Conservation (phyloP, 2,329 filamentous ascomycete species). For the Penicillium sp. region DNA sequence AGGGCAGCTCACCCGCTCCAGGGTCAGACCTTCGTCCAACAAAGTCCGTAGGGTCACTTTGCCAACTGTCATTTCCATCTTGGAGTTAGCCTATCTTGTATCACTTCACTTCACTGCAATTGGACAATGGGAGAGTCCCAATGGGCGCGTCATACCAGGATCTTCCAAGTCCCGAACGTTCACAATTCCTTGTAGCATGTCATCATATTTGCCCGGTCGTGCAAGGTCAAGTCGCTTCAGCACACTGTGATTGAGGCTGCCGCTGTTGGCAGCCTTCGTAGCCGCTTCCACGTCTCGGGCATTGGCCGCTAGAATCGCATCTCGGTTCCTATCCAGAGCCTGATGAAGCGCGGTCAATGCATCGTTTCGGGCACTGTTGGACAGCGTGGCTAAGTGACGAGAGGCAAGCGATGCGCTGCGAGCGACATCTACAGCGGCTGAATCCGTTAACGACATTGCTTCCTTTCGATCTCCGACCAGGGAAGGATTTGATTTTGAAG, state of each 20-base stretch:
- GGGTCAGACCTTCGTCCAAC: constrained; percentile 81
- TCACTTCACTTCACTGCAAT: not conserved
- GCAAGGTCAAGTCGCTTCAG: constrained; percentile 87
- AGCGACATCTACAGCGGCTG: constrained; percentile 77
- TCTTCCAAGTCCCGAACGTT: constrained; percentile 85
- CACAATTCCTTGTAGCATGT: constrained; percentile 94
- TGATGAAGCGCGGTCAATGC: constrained; percentile 83
- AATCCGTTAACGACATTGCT: constrained; percentile 86
- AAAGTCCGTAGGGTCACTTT: constrained; percentile 81
- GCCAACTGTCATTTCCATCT: constrained; percentile 66
- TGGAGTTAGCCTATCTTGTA: constrained; percentile 20
- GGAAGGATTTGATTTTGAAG: no score
- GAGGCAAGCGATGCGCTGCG: constrained; percentile 80
- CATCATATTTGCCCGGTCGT: constrained; percentile 90
- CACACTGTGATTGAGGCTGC: constrained; percentile 78
- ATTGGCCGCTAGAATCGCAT: constrained; percentile 85
- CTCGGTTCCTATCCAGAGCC: constrained; percentile 72
- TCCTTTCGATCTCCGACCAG: not conserved
- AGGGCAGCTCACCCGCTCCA: constrained; percentile 89
- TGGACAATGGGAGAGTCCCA: not conserved
- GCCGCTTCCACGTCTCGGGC: constrained; percentile 79
- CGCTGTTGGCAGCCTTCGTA: constrained; percentile 73
- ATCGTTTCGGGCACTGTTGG: constrained; percentile 76
- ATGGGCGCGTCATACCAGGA: constrained; percentile 68
- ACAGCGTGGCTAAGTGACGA: constrained; percentile 79